These are phyloP conservation scores for Escovopsis sp. DNA, from an alignment of 2,329 filamentous ascomycete species.

Conservation along the genomic window DNA sequence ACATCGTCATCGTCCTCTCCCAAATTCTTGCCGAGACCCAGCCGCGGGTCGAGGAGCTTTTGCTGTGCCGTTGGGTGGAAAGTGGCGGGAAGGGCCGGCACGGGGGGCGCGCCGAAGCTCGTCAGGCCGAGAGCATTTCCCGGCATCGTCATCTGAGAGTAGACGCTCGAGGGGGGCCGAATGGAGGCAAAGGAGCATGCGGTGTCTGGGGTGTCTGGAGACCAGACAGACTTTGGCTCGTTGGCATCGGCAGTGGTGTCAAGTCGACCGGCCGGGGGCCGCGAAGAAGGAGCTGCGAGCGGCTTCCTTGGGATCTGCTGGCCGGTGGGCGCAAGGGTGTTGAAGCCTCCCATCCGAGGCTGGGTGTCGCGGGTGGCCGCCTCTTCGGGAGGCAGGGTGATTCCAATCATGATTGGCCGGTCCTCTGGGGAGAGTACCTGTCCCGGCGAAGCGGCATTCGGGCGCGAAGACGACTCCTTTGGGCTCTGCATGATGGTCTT, in stretches of 20 bases:
- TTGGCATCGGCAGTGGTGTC: conserved; percentile 10
- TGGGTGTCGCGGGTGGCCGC: conserved; percentile 21
- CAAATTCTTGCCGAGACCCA: conserved; percentile 5
- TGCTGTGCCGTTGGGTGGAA: conserved; percentile 22
- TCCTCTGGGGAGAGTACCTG: conserved; percentile 51
- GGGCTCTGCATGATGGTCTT: conserved; percentile 21
- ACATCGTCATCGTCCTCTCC: conserved; percentile 33
- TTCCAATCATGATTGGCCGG: conserved; percentile 59
- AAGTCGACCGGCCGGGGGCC: neutral
- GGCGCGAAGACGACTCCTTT: conserved; percentile 14
- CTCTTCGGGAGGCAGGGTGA: conserved; percentile 42
- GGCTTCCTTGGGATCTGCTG: neutral
- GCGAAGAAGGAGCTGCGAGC: neutral
- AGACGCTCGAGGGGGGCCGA: conserved; percentile 43
- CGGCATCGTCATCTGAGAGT: conserved; percentile 38
- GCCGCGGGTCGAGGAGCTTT: conserved; percentile 22
- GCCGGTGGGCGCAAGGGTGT: conserved; percentile 13
- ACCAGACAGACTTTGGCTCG: conserved; percentile 40
- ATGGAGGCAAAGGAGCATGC: conserved; percentile 24
- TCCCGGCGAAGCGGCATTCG: conserved; percentile 13
- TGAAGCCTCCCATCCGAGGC: conserved; percentile 32
- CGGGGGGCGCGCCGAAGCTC: conserved; percentile 36
- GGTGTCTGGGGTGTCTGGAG: conserved; percentile 44
- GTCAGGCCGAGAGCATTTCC: conserved; percentile 9
- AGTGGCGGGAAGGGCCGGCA: conserved; percentile 40